A percentile compares a stretch with the other conserved stretches of the same genome.
phyloP scores from a whole-genome alignment of 2,329 filamentous ascomycete genomes.

The Dactylellina sp. region DNA sequence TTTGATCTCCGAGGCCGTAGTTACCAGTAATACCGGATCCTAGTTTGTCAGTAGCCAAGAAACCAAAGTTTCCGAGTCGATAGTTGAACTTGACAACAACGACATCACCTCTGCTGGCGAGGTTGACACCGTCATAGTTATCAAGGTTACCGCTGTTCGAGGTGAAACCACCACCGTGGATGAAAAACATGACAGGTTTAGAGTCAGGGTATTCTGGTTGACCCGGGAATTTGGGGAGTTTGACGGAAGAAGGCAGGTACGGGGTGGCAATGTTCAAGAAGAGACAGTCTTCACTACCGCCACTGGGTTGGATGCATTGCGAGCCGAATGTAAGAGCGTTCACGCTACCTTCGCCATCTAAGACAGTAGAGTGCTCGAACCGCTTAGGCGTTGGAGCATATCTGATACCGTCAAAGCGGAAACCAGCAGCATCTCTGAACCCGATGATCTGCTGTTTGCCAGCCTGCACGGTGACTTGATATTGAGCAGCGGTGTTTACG shows the following conservation, averaged over 20 bases:
- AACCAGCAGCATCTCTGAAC: conserved; percentile 66
- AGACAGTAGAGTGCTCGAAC: conserved; percentile 66
- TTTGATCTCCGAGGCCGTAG: conserved; percentile 68
- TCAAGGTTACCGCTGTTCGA: conserved; percentile 64
- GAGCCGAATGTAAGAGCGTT: conserved; percentile 64
- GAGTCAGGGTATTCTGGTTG: conserved; percentile 58
- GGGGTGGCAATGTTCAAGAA: conserved; percentile 65
- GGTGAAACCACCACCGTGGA: conserved; percentile 66
- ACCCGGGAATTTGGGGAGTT: conserved; percentile 13
- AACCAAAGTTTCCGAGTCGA: conserved; percentile 45
- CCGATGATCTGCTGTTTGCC: conserved; percentile 64
- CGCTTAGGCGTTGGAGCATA: conserved; percentile 66
- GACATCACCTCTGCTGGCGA: conserved; percentile 67
- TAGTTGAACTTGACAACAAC: conserved; percentile 67
- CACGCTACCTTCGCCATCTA: conserved; percentile 62
- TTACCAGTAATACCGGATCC: conserved; percentile 65
- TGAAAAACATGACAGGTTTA: conserved; percentile 67
- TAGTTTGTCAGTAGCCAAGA: conserved; percentile 62
- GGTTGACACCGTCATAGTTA: conserved; percentile 65
- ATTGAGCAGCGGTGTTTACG: conserved; percentile 62
- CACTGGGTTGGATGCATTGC: conserved; percentile 64
- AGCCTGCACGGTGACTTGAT: conserved; percentile 64
- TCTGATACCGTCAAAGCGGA: conserved; percentile 68
- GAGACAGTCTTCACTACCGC: conserved; percentile 67
- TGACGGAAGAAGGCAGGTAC: conserved; percentile 26